These are phyloP conservation scores for Croton laevigatus DNA, from an alignment of 441 rosid genomes.

Conservation along the genomic window DNA sequence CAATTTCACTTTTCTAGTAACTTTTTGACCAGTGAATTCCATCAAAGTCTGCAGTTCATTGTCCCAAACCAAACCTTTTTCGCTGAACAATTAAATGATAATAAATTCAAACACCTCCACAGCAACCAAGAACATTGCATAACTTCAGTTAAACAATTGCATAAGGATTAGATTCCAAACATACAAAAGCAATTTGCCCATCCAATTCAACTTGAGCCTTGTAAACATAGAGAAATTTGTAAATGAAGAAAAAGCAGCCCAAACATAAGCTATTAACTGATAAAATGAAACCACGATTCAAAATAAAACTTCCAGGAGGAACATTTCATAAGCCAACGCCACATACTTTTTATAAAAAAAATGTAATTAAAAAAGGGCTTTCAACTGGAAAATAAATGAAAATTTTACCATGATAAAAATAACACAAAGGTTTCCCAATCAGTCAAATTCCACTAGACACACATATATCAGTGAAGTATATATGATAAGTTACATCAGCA, in stretches of 20 bases:
- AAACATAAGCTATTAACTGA: slow-evolving; percentile 7
- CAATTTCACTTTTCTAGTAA: too few species aligned
- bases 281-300: neutral
- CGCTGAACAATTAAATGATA: neutral
- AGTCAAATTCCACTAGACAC: slow-evolving; percentile 6
- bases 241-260: neutral
- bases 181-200: neutral
- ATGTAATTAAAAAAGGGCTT: neutral
- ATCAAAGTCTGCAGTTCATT: neutral
- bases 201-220: neutral
- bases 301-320: neutral
- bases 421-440: neutral
- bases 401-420: neutral
- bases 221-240: neutral
- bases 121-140: too few species aligned
- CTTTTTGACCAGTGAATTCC: too few species aligned
- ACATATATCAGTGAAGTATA: neutral
- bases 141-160: too few species aligned
- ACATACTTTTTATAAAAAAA: neutral
- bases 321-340: neutral
- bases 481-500: neutral
- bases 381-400: neutral
- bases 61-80: neutral
- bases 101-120: neutral
- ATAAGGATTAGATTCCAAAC: too few species aligned